Evolutionary conservation across 2,329 filamentous ascomycete species (phyloP), one percentile per base, ranked within the genome.

Genomic region (Fonsecaea monophora): DNA sequence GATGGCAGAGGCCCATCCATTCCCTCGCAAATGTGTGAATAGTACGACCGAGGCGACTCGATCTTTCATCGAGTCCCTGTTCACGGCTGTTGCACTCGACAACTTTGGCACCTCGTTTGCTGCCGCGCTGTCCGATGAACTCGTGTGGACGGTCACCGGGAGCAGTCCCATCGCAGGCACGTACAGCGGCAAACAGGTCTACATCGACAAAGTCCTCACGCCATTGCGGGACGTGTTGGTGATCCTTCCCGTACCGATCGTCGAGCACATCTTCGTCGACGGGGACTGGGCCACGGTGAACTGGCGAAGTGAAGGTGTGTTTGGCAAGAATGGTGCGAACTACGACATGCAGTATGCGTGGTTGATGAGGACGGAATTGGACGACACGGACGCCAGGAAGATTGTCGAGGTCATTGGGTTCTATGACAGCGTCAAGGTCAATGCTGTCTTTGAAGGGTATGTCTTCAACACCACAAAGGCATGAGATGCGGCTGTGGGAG

Each of bases 311-410:
- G 53, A 67, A 37, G 67, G 67, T 25, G 55, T 65, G 5, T 10
- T 30, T 6, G 67, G 55, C 12, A 67, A 67, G 65, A 69, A 69
- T 25, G 67, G 67, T 12, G 65, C 60, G 13, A 62, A 64, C 18
- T 69, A 69, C 55, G 67, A 69, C 58, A 67, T 64, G 67, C 59
- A 67, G 34, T 67, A 69, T 37, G 60, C 64, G 34, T 69, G 67
- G 67, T 18, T 67, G 60, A 67, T 69, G 60, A 53, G 67, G 37
- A 63, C 53, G 12, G 64, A 45, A 30, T n/a, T 55, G 38, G 45
- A 57, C 18, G 59, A 18, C 35, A 53, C n/a, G 59, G 55, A 34
- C 7, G 45, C 37, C 45, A 21, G 57, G 53, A 68, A 65, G 60
- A 66, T 66, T 34, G 64, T 68, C 34, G 64, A 68, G 25, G 67